phyloP scores from a whole-genome alignment of 164 flowering plant genomes.

The Magnolia kwangsiensis region DNA sequence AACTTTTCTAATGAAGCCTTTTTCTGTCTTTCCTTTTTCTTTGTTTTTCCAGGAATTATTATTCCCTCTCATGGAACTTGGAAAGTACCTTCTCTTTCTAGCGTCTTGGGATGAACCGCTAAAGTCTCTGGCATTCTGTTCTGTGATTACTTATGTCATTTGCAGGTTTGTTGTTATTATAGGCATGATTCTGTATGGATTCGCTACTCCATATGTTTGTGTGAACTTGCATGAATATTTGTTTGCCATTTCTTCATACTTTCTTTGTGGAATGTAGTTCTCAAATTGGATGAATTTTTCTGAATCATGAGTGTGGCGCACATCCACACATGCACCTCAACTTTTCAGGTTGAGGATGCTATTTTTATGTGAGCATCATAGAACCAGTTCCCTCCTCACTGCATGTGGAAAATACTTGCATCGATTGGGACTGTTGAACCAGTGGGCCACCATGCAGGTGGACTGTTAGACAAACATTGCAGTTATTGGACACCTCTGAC shows the following conservation, averaged over 20 bases:
- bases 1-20: background rate
- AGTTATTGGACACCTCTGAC: too few relatives aligned
- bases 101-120: conserved; percentile 73
- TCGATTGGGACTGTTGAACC: background rate
- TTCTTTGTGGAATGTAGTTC: background rate
- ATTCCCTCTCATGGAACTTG: conserved; percentile 54
- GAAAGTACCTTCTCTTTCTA: conserved; percentile 50
- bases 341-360: background rate
- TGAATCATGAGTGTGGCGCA: background rate
- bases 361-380: too few relatives aligned
- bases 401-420: background rate
- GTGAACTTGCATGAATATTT: background rate
- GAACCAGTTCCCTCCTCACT: background rate
- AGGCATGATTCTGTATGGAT: background rate
- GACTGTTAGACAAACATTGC: background rate
- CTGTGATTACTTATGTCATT: conserved; percentile 44
- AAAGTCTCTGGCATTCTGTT: conserved; percentile 68
- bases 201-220: background rate
- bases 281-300: background rate
- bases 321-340: background rate
- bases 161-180: conserved; percentile 40
- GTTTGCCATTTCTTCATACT: background rate
- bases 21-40: background rate
- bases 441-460: background rate
- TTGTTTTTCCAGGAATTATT: conserved; percentile 72